These are phyloP conservation scores for bread wheat (Triticum aestivum) DNA, from an alignment of 176 grass and related monocot species.

Conservation along the genomic window DNA sequence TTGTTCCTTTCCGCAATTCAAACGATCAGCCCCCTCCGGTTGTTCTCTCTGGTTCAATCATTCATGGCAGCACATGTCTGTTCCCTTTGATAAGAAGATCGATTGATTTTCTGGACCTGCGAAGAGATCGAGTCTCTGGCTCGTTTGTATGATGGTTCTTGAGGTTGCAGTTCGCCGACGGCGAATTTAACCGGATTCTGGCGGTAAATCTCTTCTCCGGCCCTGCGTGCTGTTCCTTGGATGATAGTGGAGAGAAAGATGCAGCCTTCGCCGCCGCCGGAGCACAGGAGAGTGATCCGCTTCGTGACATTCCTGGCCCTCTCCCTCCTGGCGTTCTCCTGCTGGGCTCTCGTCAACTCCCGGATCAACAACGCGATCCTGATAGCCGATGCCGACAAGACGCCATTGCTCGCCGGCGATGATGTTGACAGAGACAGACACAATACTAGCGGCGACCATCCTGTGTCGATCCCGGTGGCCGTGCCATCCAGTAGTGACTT, in stretches of 20 bases:
- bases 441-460: background rate
- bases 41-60: background rate
- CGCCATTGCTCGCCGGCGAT: constrained; percentile 7
- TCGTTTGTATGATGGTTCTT: background rate
- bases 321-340: constrained; percentile 53
- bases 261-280: constrained; percentile 40
- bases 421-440: background rate
- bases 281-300: constrained; percentile 59
- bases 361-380: constrained; percentile 35
- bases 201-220: background rate
- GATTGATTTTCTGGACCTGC: background rate
- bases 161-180: background rate
- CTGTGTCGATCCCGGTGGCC: background rate
- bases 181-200: background rate
- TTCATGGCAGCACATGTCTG: background rate
- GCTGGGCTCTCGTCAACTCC: constrained; percentile 60
- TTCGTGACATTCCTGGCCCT: constrained; percentile 36
- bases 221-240: background rate
- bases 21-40: background rate
- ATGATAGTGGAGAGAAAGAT: constrained; percentile 58
- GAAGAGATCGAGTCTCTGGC: background rate
- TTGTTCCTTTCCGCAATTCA: background rate
- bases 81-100: background rate
- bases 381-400: constrained; percentile 9
- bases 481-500: background rate